phyloP scores from a whole-genome alignment of 768 basidiomycete species.

The Leccinum aurantiacum region DNA sequence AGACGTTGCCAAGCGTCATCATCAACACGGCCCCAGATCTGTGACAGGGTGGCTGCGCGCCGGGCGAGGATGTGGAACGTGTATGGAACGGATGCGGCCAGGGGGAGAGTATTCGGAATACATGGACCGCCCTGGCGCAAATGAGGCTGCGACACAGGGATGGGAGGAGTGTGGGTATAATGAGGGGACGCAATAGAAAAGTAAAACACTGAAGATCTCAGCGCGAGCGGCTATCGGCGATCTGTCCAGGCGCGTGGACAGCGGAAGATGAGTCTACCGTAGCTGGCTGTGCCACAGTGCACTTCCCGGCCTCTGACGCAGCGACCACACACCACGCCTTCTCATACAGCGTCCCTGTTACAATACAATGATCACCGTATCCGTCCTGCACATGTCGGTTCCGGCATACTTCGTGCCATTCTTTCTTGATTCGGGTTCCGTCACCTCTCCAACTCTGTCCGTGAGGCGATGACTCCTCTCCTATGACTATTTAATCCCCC shows the following conservation, averaged over 20 bases:
- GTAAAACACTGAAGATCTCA: background rate
- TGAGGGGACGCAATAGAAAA: background rate
- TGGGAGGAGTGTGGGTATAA: background rate
- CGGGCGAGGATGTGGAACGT: background rate
- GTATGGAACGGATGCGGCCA: background rate
- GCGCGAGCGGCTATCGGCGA: conserved; percentile 7
- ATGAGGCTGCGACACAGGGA: conserved; percentile 10
- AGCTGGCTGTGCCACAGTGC: conserved; percentile 19
- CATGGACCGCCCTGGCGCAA: conserved; percentile 7
- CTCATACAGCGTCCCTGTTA: conserved; percentile 9
- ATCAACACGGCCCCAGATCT: background rate
- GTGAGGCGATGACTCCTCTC: conserved; percentile 27
- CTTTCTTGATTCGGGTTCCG: conserved; percentile 23
- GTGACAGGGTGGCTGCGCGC: background rate
- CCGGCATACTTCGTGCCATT: conserved; percentile 23
- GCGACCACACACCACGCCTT: conserved; percentile 12
- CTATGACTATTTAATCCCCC: conserved; percentile 28
- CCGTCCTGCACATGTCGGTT: conserved; percentile 27
- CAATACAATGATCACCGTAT: conserved; percentile 20
- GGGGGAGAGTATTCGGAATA: background rate
- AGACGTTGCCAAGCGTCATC: background rate
- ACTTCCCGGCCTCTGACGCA: conserved; percentile 10
- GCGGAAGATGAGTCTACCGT: conserved; percentile 8
- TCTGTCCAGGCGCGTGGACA: conserved; percentile 3
- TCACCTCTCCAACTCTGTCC: conserved; percentile 15